Evolutionary conservation across 176 grass and related monocot species (phyloP), one percentile per base, ranked within the genome.

Genomic region (Zoysia japonica): DNA sequence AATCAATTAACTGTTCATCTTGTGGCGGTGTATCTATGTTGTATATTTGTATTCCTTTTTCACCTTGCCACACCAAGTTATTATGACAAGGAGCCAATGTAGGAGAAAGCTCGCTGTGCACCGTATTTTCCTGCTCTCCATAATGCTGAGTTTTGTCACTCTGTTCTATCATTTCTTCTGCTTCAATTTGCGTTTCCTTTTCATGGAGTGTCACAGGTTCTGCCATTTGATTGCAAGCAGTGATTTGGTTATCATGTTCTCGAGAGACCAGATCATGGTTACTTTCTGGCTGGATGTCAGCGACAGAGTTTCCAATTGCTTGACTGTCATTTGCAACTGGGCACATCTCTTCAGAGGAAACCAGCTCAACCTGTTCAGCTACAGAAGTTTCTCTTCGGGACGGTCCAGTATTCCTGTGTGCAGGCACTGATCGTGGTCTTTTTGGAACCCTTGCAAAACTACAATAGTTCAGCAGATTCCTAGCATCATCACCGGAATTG

Each of bases 381-480:
- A 88, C 83, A 62, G 48, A 60, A 80, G 39, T 50, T 64, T 70
- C 77, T 68, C 69, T 80, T 73, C 62, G 59, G 64, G 53, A 46
- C 52, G 28, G 53, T 67, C 75, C 15, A 65, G 60, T 40, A 77
- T 85, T 88, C 82, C 65, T 96, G 54, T 91, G 84, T 61, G 78
- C 38, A 75, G 89, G 19, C 71, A 90, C 9, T 74, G 92, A 89
- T 57, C 90, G 75, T 11, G 81, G 88, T 78, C 83, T 92, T 37
- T 82, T 99, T 13, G 90, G 86, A 36, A 90, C 81, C 76, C 75
- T 93, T 55, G 84, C 72, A 88, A 91, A 86, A 68, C 54, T 81
- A 88, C 90, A 87, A 54, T 72, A 72, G 51, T 81, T 89, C 52
- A 95, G 72, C 78, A 95, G 71, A 79, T 80, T 68, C 17, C 28